Conservation (phyloP, 352 stramenopile genomes). For the Peronospora destructor region DNA sequence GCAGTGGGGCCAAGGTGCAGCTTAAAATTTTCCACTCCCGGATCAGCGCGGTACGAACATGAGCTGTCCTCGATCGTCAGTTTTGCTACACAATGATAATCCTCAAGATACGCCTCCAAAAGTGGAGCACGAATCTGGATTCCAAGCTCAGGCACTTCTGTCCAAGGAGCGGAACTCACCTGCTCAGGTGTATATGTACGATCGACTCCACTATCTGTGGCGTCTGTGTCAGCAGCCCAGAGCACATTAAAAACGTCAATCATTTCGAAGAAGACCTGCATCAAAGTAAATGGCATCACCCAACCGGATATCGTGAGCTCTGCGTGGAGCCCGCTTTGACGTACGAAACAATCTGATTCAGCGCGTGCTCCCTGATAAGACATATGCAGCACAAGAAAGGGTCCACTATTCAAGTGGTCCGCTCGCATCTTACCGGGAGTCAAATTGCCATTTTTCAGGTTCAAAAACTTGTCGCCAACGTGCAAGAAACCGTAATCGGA, state of each 20-base stretch:
- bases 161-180: conserved; percentile 30
- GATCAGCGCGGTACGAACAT: conserved; percentile 57
- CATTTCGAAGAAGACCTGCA: conserved; percentile 66
- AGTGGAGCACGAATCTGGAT: conserved; percentile 75
- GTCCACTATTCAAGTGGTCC: conserved; percentile 48
- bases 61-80: conserved; percentile 75
- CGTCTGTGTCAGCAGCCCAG: conserved; percentile 32
- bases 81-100: conserved; percentile 83
- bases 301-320: conserved; percentile 71
- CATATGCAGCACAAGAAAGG: conserved; percentile 51
- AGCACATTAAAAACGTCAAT: conserved; percentile 65
- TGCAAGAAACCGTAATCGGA: conserved; percentile 73
- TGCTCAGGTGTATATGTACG: conserved; percentile 14
- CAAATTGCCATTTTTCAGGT: conserved; percentile 66
- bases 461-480: conserved; percentile 79
- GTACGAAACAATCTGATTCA: conserved; percentile 41
- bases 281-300: conserved; percentile 68
- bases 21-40: conserved; percentile 55
- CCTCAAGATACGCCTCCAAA: conserved; percentile 80
- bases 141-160: conserved; percentile 55
- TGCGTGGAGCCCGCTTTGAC: conserved; percentile 49
- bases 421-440: conserved; percentile 61
- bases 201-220: conserved; percentile 9
- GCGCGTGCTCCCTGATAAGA: conserved; percentile 54
- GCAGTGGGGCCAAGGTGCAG: conserved; percentile 70